Conservation (phyloP, 1,139 yeast genomes). For the Insectozyma bohioensis region DNA sequence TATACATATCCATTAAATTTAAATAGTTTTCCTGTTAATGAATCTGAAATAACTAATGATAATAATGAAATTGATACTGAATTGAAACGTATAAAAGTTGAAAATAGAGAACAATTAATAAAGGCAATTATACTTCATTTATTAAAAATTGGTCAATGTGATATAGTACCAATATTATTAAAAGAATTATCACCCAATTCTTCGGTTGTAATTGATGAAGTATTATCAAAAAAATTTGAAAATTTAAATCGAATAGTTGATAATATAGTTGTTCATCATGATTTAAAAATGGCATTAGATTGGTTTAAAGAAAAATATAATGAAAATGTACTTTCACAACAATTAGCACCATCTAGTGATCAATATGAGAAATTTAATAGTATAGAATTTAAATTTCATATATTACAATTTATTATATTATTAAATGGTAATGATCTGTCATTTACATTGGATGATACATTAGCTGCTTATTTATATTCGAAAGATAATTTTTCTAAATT, state of each 20-base stretch:
- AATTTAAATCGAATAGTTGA: slow-evolving; percentile 37
- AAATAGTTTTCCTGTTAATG: slow-evolving; percentile 29
- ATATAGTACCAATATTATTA: slow-evolving; percentile 33
- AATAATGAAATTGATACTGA: slow-evolving; percentile 11
- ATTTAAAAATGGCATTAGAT: slow-evolving; percentile 30
- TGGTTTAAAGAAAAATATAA: slow-evolving; percentile 36
- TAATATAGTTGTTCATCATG: slow-evolving; percentile 34
- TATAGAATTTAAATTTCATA: slow-evolving; percentile 64
- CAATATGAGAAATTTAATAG: slow-evolving; percentile 9
- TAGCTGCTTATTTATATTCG: slow-evolving; percentile 57
- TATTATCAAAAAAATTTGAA: slow-evolving; percentile 28
- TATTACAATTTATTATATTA: slow-evolving; percentile 52
- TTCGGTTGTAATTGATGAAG: slow-evolving; percentile 22
- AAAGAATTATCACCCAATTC: slow-evolving; percentile 20
- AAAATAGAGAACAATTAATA: slow-evolving; percentile 35
- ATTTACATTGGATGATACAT: slow-evolving; percentile 25
- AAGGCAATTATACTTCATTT: slow-evolving; percentile 43
- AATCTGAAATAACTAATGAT: slow-evolving; percentile 1
- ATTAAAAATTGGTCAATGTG: slow-evolving; percentile 44
- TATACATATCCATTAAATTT: slow-evolving; percentile 41
- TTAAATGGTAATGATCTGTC: slow-evolving; percentile 27
- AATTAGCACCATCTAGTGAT: slow-evolving; percentile 2
- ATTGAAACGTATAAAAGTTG: slow-evolving; percentile 19
- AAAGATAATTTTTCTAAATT: slow-evolving; percentile 51
- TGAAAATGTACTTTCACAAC: slow-evolving; percentile 8